Evolutionary conservation across 2,329 filamentous ascomycete species (phyloP), one percentile per base, ranked within the genome.

Genomic region (Xylariaceae sp.): DNA sequence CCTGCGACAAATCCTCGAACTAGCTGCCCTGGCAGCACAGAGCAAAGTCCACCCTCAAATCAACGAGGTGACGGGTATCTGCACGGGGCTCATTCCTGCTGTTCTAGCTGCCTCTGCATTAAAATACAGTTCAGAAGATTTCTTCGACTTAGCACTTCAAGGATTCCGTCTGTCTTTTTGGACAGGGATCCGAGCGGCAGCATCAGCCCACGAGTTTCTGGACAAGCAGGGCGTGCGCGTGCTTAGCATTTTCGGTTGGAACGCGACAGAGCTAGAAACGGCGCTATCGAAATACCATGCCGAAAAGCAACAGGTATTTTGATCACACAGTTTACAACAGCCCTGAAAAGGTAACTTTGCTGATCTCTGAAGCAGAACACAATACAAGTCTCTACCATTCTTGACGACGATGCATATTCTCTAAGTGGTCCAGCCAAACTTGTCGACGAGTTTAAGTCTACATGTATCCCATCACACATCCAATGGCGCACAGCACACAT

Each of bases 121-220:
- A 23, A 45, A 42, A 23, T 47, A 39, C n/a, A 34, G 39, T 12
- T 40, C 43, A n/a, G 27, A 36, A 3, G 42, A 41, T 7, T 48
- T 50, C 37, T 21, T 45, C 6, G 38, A 37, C 7, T 44, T 22
- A 11, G 45, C 42, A 7, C 6, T 50, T 8, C 33, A 50, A 17
- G 42, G 41, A 16, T 50, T 50, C 22, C 45, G 48, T 4, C 22
- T 50, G 11, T 29, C 39, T 2, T 50, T 50, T 34, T 48, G 38
- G 45, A 23, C 48, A 17, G 48, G 45, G 17, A 25, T 48, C 4
- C 42, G 48, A 21, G 40, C 41, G 1, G 25, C 25, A 14, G 12
- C 34, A 33, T 23, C 27, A 10, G 42, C 45, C 17, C 23, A 29
- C 36, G 17, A 43, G 12, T 10, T 45, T 14, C 22, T 32, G 12